Evolutionary conservation across 2,329 filamentous ascomycete genomes (phyloP), one percentile per base, ranked within the genome.

Genomic region (Botrytis fabae): DNA sequence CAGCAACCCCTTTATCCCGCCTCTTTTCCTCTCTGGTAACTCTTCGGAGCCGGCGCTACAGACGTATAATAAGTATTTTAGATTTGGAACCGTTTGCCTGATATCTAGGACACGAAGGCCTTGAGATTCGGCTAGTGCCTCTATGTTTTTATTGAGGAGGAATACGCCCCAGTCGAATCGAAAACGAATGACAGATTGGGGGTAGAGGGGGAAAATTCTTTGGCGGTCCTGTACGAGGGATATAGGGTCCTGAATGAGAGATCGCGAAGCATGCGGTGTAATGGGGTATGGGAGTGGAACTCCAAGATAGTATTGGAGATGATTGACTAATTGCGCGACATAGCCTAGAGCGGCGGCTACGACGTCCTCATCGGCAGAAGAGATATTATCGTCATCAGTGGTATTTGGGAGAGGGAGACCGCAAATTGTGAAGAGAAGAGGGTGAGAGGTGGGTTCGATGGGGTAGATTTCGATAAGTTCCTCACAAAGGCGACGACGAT

Each of bases 161-260:
- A 98, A 99, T 80, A 97, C 96, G 18, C 87, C 96, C 81, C 98
- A 99, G 78, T 98, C 95, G 82, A 98, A 98, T 3, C 95, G 91
- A 84, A 95, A 98, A 63, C 94, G 90, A 0, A 94, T 89, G 3
- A 89, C 87, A 79, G 88, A 87, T 76, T 87, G n/a, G 84, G 92
- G 82, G 82, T 95, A 95, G 0, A 99, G 86, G 0, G 96, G 96
- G 78, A 97, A 99, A 9, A 90, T 90, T 63, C 90, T 87, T 72
- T 88, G 83, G 10, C 80, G 79, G 54, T 81, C 80, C 66, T 75
- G 73, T 10, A 89, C 81, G 40, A 87, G 83, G 32, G 86, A 89
- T 61, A 97, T 92, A 9, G 92, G 90, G 79, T 97, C 95, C 64
- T 90, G 88, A 73, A 95, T 92, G 59, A 89, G 89, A 6, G 92